Conservation (phyloP, 306 rosid species). For the Myrica gale region DNA sequence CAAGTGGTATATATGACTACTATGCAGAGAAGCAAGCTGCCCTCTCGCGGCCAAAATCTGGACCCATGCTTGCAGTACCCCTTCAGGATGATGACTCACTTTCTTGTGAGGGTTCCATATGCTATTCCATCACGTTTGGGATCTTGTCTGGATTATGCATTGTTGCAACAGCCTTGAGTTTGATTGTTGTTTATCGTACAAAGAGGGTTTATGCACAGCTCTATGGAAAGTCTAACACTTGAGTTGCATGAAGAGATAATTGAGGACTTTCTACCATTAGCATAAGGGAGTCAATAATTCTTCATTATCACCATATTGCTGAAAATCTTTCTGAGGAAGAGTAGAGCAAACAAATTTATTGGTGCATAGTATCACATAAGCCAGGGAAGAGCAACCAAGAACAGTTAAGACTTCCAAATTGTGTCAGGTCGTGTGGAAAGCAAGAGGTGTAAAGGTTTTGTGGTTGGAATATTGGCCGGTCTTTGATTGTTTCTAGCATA, state of each 20-base stretch:
- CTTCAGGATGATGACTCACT: constrained; percentile 34
- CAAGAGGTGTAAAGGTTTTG: background rate
- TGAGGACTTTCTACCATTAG: constrained; percentile 11
- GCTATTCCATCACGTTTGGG: constrained; percentile 61
- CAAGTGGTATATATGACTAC: constrained; percentile 63
- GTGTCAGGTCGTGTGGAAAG: background rate
- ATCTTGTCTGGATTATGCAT: constrained; percentile 59
- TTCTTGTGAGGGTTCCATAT: constrained; percentile 56
- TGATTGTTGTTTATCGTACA: constrained; percentile 46
- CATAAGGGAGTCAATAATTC: constrained; percentile 1
- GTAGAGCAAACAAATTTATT: constrained; percentile 1
- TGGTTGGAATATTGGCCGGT: background rate
- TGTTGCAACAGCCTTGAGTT: constrained; percentile 47
- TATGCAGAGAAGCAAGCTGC: constrained; percentile 59
- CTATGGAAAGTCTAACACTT: constrained; percentile 39
- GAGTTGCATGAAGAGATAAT: constrained; percentile 12
- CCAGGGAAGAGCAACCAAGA: background rate
- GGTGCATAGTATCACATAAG: background rate
- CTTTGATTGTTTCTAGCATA: background rate
- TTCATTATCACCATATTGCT: background rate
- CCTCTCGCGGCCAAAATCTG: background rate
- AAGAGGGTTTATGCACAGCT: constrained; percentile 60
- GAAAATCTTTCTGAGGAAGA: background rate
- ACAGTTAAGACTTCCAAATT: background rate
- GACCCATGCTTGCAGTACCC: constrained; percentile 14